A percentile compares a stretch with the other conserved stretches of the same genome.
Evolutionary conservation across 768 basidiomycete species (phyloP).

Genomic region (Mycena alexandri): DNA sequence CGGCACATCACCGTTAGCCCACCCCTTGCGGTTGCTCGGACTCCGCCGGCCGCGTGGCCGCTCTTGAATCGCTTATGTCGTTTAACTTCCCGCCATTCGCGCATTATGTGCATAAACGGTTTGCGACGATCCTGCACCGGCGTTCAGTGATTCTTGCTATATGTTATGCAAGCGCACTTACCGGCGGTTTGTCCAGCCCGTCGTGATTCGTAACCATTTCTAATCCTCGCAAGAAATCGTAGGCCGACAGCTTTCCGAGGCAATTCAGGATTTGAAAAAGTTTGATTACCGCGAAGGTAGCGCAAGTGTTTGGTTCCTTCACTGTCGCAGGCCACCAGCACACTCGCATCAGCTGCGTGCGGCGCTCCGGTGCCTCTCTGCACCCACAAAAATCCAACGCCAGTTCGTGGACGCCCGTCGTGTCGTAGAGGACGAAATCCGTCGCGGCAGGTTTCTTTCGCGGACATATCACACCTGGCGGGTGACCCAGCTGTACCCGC

Average conservation of each 20-base stretch:
- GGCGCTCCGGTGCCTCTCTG: background rate
- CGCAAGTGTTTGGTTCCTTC: conserved; percentile 23
- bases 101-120: conserved; percentile 29
- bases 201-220: conserved; percentile 5
- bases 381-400: conserved; percentile 32
- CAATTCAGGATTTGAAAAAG: conserved; percentile 33
- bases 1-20: conserved; percentile 24
- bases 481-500: conserved; percentile 31
- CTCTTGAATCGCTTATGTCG: conserved; percentile 5
- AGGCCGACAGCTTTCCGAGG: conserved; percentile 29
- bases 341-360: conserved; percentile 26
- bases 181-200: conserved; percentile 19
- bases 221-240: conserved; percentile 27
- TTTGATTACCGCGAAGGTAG: conserved; percentile 27
- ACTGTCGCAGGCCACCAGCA: conserved; percentile 35
- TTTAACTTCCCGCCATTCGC: conserved; percentile 30
- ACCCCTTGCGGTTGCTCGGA: conserved; percentile 14
- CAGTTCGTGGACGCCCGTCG: conserved; percentile 29
- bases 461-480: background rate
- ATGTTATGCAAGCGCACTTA: conserved; percentile 6
- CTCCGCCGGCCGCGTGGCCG: conserved; percentile 26
- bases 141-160: too few species aligned
- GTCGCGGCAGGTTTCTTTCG: background rate
- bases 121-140: conserved; percentile 22
- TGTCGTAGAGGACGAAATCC: conserved; percentile 28